Evolutionary conservation across 2,329 filamentous ascomycete genomes (phyloP).

Genomic region (Microsporum canis): DNA sequence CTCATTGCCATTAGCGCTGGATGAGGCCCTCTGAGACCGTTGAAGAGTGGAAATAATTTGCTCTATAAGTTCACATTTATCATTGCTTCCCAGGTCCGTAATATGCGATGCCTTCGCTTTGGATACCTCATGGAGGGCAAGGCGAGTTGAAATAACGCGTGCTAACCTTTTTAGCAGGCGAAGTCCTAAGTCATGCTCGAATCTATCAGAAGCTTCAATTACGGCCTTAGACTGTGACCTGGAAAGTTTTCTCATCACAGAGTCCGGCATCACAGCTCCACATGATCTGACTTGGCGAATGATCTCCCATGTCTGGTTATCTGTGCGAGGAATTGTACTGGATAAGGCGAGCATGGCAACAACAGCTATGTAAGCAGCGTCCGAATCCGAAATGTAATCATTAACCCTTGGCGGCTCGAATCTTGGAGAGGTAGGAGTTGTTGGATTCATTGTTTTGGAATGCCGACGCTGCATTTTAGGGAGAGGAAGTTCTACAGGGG

Average conservation of each 20-base stretch:
- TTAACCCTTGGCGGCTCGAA: slow-evolving; percentile 11
- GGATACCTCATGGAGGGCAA: slow-evolving; percentile 40
- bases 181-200: slow-evolving; percentile 43
- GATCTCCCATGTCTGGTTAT: slow-evolving; percentile 27
- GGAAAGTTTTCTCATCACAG: slow-evolving; percentile 27
- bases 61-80: slow-evolving; percentile 25
- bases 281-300: slow-evolving; percentile 35
- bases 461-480: slow-evolving; percentile 10
- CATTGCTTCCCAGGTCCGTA: slow-evolving; percentile 20
- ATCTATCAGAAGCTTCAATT: slow-evolving; percentile 31
- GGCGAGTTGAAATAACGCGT: slow-evolving; percentile 38
- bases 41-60: slow-evolving; percentile 25
- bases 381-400: slow-evolving; percentile 27
- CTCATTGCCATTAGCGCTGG: not conserved
- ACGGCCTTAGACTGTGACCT: slow-evolving; percentile 21
- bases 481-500: slow-evolving; percentile 26
- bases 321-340: slow-evolving; percentile 28
- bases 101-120: slow-evolving; percentile 25
- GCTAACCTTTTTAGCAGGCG: slow-evolving; percentile 41
- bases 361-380: slow-evolving; percentile 31
- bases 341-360: slow-evolving; percentile 30
- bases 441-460: slow-evolving; percentile 17
- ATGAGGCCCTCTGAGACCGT: not conserved
- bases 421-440: slow-evolving; percentile 1
- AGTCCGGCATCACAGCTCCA: slow-evolving; percentile 29